Conservation (phyloP, 345 rosid genomes). For the Boechera divaricarpa region DNA sequence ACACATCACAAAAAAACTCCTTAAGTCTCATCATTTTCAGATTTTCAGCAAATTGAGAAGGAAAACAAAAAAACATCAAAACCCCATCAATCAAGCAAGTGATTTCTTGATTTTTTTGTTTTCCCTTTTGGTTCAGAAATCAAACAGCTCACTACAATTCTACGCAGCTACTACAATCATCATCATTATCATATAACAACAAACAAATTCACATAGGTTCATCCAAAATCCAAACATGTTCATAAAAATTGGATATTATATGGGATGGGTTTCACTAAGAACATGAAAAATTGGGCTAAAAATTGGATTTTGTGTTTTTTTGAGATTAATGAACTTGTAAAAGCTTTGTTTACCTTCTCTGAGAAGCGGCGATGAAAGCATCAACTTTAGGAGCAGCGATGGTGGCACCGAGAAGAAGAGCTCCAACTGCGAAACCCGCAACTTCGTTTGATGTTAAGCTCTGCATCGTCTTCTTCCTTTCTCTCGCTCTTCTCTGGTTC, state of each 20-base stretch:
- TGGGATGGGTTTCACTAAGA: constrained; percentile 21
- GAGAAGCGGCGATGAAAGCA: constrained; percentile 74
- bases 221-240: not conserved
- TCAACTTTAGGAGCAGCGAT: constrained; percentile 75
- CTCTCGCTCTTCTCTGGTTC: not conserved
- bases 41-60: not conserved
- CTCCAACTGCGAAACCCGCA: constrained; percentile 76
- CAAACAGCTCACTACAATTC: not conserved
- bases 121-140: not conserved
- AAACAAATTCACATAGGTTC: constrained; percentile 10
- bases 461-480: constrained; percentile 50
- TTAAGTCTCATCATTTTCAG: constrained; percentile 15
- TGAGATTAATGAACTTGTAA: constrained; percentile 8
- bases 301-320: not conserved
- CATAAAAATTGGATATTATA: not conserved
- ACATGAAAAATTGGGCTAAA: not conserved
- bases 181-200: not conserved
- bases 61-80: not conserved
- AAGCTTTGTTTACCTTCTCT: constrained; percentile 55
- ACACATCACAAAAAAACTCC: not conserved
- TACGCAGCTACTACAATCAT: constrained; percentile 1
- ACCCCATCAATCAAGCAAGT: not conserved
- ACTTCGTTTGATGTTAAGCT: constrained; percentile 70
- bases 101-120: too few species aligned
- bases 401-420: constrained; percentile 65